These are phyloP conservation scores for Chalciporus pseudorubinellus DNA, from an alignment of 768 basidiomycete genomes.

Conservation along the genomic window DNA sequence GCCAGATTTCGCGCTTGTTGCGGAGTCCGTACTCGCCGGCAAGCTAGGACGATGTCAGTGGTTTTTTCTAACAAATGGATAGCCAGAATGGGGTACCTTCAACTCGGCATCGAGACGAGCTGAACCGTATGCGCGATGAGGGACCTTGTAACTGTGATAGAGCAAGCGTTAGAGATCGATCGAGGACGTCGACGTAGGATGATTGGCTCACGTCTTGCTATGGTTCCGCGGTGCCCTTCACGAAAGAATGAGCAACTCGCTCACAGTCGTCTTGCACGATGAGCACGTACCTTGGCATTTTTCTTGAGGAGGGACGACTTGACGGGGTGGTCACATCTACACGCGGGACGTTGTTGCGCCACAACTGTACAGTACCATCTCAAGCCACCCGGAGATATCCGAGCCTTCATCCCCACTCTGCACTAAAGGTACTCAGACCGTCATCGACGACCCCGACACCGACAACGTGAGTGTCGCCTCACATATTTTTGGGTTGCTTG, in stretches of 20 bases:
- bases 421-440: slow-evolving; percentile 40
- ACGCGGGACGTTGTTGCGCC: slow-evolving; percentile 24
- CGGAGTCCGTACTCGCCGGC: slow-evolving; percentile 99
- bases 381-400: slow-evolving; percentile 68
- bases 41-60: slow-evolving; percentile 54
- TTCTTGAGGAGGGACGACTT: slow-evolving; percentile 51
- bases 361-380: slow-evolving; percentile 64
- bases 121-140: slow-evolving; percentile 93
- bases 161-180: slow-evolving; percentile 39
- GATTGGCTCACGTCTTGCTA: slow-evolving; percentile 89
- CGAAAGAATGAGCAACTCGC: slow-evolving; percentile 33
- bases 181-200: neutral
- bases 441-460: slow-evolving; percentile 47
- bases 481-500: slow-evolving; percentile 12
- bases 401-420: slow-evolving; percentile 29
- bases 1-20: slow-evolving; percentile 99
- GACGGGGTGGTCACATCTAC: slow-evolving; percentile 14
- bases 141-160: slow-evolving; percentile 91
- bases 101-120: slow-evolving; percentile 99
- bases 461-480: slow-evolving; percentile 35
- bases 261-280: slow-evolving; percentile 1
- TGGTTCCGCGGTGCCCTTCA: slow-evolving; percentile 92
- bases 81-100: slow-evolving; percentile 59
- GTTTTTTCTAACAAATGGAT: neutral
- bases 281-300: slow-evolving; percentile 75